Percentiles rank a stretch among this genome's conserved stretches.
These are phyloP conservation scores for Chrysosporium keratinophilum DNA, from an alignment of 2,329 filamentous ascomycete species.

Conservation along the genomic window DNA sequence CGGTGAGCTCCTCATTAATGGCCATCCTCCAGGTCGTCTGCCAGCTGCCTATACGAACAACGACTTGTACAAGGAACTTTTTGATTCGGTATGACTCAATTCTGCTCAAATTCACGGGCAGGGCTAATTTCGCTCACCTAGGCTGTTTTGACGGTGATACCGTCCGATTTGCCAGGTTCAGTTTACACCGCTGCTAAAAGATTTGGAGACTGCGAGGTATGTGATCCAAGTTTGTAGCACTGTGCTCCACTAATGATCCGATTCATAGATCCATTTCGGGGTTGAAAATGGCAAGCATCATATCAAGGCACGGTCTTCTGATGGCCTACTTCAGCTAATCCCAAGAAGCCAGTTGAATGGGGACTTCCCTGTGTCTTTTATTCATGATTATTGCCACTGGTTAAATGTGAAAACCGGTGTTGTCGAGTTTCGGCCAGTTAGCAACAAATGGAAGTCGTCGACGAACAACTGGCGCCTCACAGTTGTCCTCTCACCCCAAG, in stretches of 20 bases:
- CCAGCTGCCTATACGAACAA: constrained; percentile 19
- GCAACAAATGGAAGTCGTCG: constrained; percentile 21
- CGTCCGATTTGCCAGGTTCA: constrained; percentile 29
- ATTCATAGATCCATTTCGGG: constrained; percentile 19
- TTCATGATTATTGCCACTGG: constrained; percentile 38
- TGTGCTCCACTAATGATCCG: not conserved
- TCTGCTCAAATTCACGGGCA: constrained; percentile 8
- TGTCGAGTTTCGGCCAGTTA: constrained; percentile 22
- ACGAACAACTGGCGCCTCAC: constrained; percentile 23
- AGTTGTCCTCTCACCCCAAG: constrained; percentile 21
- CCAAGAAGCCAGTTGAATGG: constrained; percentile 19
- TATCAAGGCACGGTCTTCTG: constrained; percentile 11
- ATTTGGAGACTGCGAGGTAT: constrained; percentile 22
- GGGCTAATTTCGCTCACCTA: constrained; percentile 11
- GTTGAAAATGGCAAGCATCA: constrained; percentile 16
- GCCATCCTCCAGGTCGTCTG: constrained; percentile 22
- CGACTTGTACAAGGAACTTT: constrained; percentile 18
- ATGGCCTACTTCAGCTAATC: constrained; percentile 18
- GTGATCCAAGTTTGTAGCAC: not conserved
- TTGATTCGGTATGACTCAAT: constrained; percentile 20
- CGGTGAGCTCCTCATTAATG: constrained; percentile 26
- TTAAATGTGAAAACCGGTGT: constrained; percentile 22
- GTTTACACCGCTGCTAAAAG: constrained; percentile 24
- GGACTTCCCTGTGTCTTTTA: constrained; percentile 24
- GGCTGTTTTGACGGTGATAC: constrained; percentile 25